Percentiles rank a stretch among this genome's conserved stretches.
Evolutionary conservation across 139 green algal species (phyloP).

Genomic region (Monoraphidium neglectum): DNA sequence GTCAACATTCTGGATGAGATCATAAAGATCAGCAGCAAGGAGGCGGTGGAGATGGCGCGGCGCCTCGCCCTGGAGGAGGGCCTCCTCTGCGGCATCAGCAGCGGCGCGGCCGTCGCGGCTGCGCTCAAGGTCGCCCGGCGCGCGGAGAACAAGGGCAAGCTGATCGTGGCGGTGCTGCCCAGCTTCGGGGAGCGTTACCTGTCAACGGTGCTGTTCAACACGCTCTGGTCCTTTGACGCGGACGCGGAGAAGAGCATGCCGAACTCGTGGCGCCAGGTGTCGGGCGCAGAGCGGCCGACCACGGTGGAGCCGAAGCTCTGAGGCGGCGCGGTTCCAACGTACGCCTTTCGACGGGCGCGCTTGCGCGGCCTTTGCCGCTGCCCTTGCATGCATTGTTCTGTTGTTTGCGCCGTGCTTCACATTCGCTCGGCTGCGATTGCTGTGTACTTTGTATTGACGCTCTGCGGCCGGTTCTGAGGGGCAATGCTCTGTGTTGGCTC

Average conservation of each 20-base stretch:
- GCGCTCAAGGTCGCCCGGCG: conserved; percentile 64
- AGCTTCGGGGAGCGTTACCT: conserved; percentile 96
- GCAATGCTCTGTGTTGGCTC: too few species aligned
- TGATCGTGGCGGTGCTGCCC: conserved; percentile 89
- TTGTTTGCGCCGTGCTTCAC: too few species aligned
- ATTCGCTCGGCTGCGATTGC: too few species aligned
- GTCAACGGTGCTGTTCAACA: conserved; percentile 89
- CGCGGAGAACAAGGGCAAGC: conserved; percentile 93
- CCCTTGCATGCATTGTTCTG: too few species aligned
- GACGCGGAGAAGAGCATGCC: conserved; percentile 72
- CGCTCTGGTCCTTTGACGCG: conserved; percentile 68
- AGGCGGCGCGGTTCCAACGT: conserved; percentile 8
- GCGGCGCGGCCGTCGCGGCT: conserved; percentile 73
- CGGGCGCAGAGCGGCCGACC: conserved; percentile 46
- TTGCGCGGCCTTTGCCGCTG: too few species aligned
- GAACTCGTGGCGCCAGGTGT: conserved; percentile 46
- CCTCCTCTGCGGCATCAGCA: conserved; percentile 86
- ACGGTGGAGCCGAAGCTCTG: conserved; percentile 59
- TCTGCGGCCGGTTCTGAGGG: too few species aligned
- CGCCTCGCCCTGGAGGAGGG: conserved; percentile 91
- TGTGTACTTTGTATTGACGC: too few species aligned
- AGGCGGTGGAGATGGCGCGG: conserved; percentile 89
- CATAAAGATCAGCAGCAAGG: conserved; percentile 59
- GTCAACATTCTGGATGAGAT: conserved; percentile 81
- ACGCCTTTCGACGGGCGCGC: too few species aligned